Base-by-base conservation (phyloP, 306 rosid species). In the Rubus idaeus region DNA sequence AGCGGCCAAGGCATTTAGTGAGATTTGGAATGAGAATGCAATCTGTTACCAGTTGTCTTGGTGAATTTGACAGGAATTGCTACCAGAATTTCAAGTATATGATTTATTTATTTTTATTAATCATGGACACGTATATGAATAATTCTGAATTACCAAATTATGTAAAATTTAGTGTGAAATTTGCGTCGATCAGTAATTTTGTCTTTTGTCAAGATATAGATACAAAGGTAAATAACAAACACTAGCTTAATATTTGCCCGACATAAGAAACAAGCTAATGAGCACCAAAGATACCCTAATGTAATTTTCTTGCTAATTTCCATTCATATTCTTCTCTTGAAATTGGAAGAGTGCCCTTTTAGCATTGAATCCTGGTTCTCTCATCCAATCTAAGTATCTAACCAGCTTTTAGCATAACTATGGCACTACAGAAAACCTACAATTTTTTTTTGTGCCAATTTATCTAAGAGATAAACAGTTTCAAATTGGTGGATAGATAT, bases 1-100 rank as follows among this genome's bases (percentile, higher is more conserved):
- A 56, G 35, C 35, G 11, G 63, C 30, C 3, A 23, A 23, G 57
- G 68, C 52, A 56, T 51, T 42, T 41, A 41, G 66, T 78, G 73
- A 64, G 52, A 50, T 62, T 16, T 41, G 66, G 20, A 39, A 49
- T 46, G 26, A 4, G 39, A 77, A 69, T 47, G 62, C 71, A 49
- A 8, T 47, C 71, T 70, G 76, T 78, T 44, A 26, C 21, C 66
- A 8, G 73, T 53, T 49, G 42, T 61, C 68, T 46, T 4, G 63
- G 8, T 40, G 40, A 41, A 49, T 26, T 41, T 4, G 63, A 23
- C 68, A 14, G 50, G 30, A 21, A 12, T 41, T 50, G 60, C 42
- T 21, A 53, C 41, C 64, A 40, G 10, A 61, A 26, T 35, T 30
- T 35, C 44, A n/a, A n/a, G n/a, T n/a, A n/a, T n/a, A n/a, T n/a